These are phyloP conservation scores for Sideroxylon spinosum DNA, from an alignment of 179 eudicot species.

Conservation along the genomic window DNA sequence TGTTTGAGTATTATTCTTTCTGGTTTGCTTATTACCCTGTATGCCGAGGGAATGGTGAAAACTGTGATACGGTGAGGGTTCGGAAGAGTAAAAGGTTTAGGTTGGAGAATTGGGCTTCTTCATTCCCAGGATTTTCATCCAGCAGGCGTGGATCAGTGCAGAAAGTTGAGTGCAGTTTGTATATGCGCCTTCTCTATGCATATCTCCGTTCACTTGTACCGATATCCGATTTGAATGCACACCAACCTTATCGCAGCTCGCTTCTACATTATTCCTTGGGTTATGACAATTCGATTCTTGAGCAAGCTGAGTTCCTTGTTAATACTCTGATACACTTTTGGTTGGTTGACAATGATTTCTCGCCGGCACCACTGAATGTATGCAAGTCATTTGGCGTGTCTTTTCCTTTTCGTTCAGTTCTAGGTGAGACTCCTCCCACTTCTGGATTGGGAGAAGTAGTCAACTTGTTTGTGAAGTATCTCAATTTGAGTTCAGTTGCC, in stretches of 20 bases:
- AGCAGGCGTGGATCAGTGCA: slow-evolving; percentile 46
- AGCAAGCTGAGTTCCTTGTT: slow-evolving; percentile 67
- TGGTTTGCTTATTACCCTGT: slow-evolving; percentile 97
- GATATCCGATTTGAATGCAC: slow-evolving; percentile 37
- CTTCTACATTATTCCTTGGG: slow-evolving; percentile 61
- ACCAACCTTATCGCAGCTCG: slow-evolving; percentile 71
- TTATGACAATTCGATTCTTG: slow-evolving; percentile 42
- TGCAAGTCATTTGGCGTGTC: slow-evolving; percentile 61
- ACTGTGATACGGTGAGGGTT: slow-evolving; percentile 28
- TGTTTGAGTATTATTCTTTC: slow-evolving; percentile 80
- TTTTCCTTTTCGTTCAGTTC: slow-evolving; percentile 52
- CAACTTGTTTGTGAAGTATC: slow-evolving; percentile 62
- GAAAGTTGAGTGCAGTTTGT: slow-evolving; percentile 53
- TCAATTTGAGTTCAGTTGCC: slow-evolving; percentile 48
- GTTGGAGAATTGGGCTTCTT: slow-evolving; percentile 79
- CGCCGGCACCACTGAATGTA: slow-evolving; percentile 61
- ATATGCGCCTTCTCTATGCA: slow-evolving; percentile 56
- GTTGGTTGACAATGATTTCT: slow-evolving; percentile 88
- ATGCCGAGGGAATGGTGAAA: slow-evolving; percentile 56
- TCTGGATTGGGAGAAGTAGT: slow-evolving; percentile 83
- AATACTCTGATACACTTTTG: slow-evolving; percentile 65
- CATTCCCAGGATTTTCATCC: slow-evolving; percentile 58
- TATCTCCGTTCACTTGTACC: slow-evolving; percentile 74
- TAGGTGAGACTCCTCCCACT: slow-evolving; percentile 77
- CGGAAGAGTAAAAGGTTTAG: slow-evolving; percentile 45